Evolutionary conservation across 2,329 filamentous ascomycete species (phyloP).

Genomic region (Aspergillus glaucus): DNA sequence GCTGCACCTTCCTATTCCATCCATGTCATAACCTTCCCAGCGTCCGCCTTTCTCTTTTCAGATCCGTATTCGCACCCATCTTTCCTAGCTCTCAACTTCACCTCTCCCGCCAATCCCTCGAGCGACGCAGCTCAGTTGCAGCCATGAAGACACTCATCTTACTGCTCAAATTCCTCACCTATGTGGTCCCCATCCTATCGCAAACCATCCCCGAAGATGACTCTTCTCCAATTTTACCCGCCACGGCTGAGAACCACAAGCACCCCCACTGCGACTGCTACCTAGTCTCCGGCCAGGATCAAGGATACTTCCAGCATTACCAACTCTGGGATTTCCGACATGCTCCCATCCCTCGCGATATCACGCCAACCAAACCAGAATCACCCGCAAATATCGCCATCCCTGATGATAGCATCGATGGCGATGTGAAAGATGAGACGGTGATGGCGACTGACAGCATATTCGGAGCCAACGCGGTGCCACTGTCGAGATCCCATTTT

Average conservation of each 20-base stretch:
- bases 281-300: conserved; percentile 36
- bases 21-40: not conserved
- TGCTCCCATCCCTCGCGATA: conserved; percentile 24
- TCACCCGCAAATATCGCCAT: conserved; percentile 12
- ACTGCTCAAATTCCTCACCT: not conserved
- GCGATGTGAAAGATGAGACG: not conserved
- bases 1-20: not conserved
- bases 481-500: conserved; percentile 28
- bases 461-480: conserved; percentile 15
- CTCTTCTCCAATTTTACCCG: not conserved
- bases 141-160: not conserved
- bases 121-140: too few relatives aligned
- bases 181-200: not conserved
- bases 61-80: not conserved
- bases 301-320: conserved; percentile 46
- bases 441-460: conserved; percentile 2
- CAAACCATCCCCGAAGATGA: not conserved
- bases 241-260: not conserved
- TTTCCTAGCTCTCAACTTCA: not conserved
- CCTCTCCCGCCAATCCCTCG: not conserved
- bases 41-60: not conserved
- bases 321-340: conserved; percentile 48
- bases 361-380: conserved; percentile 1
- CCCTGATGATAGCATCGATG: conserved; percentile 3
- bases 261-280: conserved; percentile 40